Evolutionary conservation across 2,329 filamentous ascomycete genomes (phyloP), one percentile per base, ranked within the genome.

Genomic region (Sporothrix variecibatus): DNA sequence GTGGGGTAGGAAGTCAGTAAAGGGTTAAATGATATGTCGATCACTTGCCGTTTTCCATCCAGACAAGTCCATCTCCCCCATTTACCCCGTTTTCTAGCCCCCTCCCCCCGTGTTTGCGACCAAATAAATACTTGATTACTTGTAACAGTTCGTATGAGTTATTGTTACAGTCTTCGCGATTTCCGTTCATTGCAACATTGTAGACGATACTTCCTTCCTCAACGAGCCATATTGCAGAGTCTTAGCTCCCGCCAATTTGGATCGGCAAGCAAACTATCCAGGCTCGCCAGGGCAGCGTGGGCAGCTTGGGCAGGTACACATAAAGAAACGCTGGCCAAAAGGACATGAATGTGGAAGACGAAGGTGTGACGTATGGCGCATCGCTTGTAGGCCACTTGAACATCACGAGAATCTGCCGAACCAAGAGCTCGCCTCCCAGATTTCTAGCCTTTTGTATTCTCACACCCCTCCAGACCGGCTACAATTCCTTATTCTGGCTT

Each of bases 171-270:
- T 26, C 4, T 56, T 26, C 23, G 51, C n/a, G 51, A 26, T 28
- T 60, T 34, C 56, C 28, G 56, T 34, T 2, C 28, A 12, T 60
- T 60, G 28, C 56, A 34, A 12, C 28, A 8, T 60, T 60, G 56
- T 34, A 72, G n/a, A 62, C 40, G 31, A 60, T 38, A 58, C 67
- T 56, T 56, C 67, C 23, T 70, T 40, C 28, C 67, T 28, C 28
- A 7, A 23, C 46, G 38, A 23, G 8, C 43, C 9, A 20, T 28
- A 17, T 28, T 34, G 17, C 9, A 17, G 28, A 8, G 2, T 60
- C 17, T 28, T 60, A 60, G 56, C 28, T 60, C 28, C 56, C 56
- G 56, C 56, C 56, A 34, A 15, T 15, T 60, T 60, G 56, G 56
- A 60, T 34, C 56, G 7, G 56, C 56, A n/a, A 56, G 43, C 43